Evolutionary conservation across 2,329 filamentous ascomycete genomes (phyloP).

Genomic region (Pestalotiopsis sp.): DNA sequence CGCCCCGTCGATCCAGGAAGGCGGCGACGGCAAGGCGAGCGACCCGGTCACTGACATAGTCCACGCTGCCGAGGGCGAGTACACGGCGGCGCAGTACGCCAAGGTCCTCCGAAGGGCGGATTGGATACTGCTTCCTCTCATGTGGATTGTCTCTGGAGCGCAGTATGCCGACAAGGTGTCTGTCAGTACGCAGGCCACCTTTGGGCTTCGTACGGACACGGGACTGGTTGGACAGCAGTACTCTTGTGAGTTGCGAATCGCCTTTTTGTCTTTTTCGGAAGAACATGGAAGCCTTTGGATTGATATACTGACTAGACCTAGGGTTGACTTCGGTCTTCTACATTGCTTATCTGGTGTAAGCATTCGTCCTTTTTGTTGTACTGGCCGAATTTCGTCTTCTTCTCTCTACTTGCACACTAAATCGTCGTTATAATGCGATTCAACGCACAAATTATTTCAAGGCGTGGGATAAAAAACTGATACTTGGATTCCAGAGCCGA

Average conservation of each 20-base stretch:
- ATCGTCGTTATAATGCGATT: background rate
- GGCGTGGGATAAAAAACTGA: background rate
- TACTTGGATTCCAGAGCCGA: constrained; percentile 16
- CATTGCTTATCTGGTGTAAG: constrained; percentile 23
- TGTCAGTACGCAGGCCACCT: constrained; percentile 30
- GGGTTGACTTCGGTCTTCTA: constrained; percentile 16
- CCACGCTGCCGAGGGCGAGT: constrained; percentile 12
- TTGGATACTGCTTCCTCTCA: constrained; percentile 31
- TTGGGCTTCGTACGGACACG: constrained; percentile 31
- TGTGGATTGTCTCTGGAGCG: constrained; percentile 30
- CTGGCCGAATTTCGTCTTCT: too few species aligned
- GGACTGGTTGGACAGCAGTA: constrained; percentile 30
- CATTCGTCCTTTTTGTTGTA: constrained; percentile 25
- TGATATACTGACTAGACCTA: constrained; percentile 21
- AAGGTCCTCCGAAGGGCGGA: constrained; percentile 33
- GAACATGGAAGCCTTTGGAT: background rate
- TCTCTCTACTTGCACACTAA: too few species aligned
- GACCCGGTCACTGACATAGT: background rate
- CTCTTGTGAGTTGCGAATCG: constrained; percentile 23
- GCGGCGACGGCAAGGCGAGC: background rate
- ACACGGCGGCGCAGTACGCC: constrained; percentile 23
- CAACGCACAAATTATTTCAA: background rate
- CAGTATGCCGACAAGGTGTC: constrained; percentile 35
- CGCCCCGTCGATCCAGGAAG: background rate
- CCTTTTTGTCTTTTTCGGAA: background rate